Conservation (phyloP, 2,329 filamentous ascomycete genomes). For the Nemania diffusa region DNA sequence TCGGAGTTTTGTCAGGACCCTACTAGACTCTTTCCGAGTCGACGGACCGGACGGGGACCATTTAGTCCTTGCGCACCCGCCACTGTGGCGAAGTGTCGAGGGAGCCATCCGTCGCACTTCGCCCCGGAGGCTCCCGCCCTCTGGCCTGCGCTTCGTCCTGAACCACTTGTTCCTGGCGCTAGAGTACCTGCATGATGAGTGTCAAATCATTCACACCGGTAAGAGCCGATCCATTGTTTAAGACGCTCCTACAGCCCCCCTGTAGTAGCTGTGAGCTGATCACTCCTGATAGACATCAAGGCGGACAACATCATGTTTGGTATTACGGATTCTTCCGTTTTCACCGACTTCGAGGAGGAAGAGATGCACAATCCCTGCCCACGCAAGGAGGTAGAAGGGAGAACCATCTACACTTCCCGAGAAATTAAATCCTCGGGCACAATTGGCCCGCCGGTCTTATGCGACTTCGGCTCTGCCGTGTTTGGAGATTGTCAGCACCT, state of each 20-base stretch:
- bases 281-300: background rate
- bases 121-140: background rate
- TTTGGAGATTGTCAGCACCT: background rate
- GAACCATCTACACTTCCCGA: background rate
- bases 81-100: background rate
- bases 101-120: background rate
- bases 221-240: background rate
- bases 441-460: background rate
- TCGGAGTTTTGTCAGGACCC: background rate
- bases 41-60: background rate
- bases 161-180: background rate
- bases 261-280: background rate
- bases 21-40: background rate
- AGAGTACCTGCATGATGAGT: background rate
- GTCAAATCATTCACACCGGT: background rate
- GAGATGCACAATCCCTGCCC: background rate
- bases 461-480: slow-evolving; percentile 1
- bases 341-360: background rate
- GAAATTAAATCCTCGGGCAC: background rate
- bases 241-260: background rate
- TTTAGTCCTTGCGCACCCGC: slow-evolving; percentile 4
- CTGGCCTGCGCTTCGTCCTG: background rate
- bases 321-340: background rate
- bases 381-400: background rate
- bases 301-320: background rate